A percentile compares a stretch with the other conserved stretches of the same genome.
phyloP scores from a whole-genome alignment of 2,329 filamentous ascomycete species.

The Stemphylium lycopersici region DNA sequence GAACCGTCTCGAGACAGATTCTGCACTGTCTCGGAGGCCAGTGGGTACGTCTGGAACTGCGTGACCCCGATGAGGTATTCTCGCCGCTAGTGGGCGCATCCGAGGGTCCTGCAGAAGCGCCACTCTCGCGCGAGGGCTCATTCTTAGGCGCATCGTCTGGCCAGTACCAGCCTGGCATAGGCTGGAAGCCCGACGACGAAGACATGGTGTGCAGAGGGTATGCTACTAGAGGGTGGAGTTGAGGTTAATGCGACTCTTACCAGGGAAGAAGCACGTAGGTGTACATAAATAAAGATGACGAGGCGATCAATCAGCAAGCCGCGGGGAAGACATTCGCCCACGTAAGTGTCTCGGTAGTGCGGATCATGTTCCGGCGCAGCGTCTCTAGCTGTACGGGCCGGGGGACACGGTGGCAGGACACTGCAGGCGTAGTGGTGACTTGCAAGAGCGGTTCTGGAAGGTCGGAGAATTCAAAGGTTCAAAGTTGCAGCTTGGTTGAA shows the following conservation, averaged over 20 bases:
- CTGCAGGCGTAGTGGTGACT: conserved; percentile 15
- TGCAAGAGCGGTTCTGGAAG: conserved; percentile 24
- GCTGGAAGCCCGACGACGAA: conserved; percentile 49
- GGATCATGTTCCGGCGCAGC: conserved; percentile 28
- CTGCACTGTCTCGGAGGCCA: conserved; percentile 81
- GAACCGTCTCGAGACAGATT: conserved; percentile 81
- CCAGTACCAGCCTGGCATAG: conserved; percentile 55
- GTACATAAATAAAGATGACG: conserved; percentile 23
- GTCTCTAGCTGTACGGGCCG: conserved; percentile 21
- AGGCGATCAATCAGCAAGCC: conserved; percentile 27
- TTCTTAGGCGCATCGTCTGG: conserved; percentile 53
- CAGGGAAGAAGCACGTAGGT: conserved; percentile 24
- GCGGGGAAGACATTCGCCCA: conserved; percentile 29
- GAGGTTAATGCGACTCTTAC: conserved; percentile 33
- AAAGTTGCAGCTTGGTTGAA: conserved; percentile 7
- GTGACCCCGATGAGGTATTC: conserved; percentile 21
- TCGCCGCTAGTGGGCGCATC: conserved; percentile 19
- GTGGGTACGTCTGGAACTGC: conserved; percentile 47
- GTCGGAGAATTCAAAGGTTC: conserved; percentile 20
- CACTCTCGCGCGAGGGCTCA: conserved; percentile 19
- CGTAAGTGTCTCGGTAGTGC: conserved; percentile 25
- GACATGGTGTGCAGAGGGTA: conserved; percentile 43
- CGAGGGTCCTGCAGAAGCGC: conserved; percentile 22
- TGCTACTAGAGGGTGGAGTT: conserved; percentile 5
- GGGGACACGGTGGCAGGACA: conserved; percentile 41